Evolutionary conservation across 2,329 filamentous ascomycete species (phyloP), one percentile per base, ranked within the genome.

Genomic region (Alternaria gaisen): DNA sequence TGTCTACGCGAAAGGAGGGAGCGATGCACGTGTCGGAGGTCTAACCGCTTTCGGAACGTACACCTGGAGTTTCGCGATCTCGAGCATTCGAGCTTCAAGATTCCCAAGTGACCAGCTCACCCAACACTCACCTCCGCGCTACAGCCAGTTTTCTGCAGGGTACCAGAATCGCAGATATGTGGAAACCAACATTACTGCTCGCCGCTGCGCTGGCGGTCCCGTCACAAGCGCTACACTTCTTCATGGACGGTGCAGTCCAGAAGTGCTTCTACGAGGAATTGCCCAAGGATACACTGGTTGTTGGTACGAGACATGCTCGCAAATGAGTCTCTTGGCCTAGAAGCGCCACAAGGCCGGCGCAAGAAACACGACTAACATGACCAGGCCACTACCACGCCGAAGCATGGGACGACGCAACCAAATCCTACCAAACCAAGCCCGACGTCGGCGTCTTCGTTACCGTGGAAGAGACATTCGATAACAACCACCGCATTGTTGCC

Each of bases 181-280:
- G 76, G 76, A 75, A 64, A 55, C 67, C 72, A 42, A 82, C 91
- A 64, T 81, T 91, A 61, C 80, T 92, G 68, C 84, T 93, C 74
- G 84, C 90, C 63, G 83, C 94, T 80, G 80, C 82, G 70, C 76
- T 85, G 62, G 77, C 86, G 47, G 76, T 85, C 36, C 88, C 89
- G 61, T 88, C 91, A 64, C 91, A 93, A 77, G 93, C 94, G 58
- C 87, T 99, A 60, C 94, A 97, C 88, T 97, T 99, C 86, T 98
- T 91, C 84, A 90, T 98, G 80, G 93, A 98, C 79, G 92, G 91
- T 74, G 86, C 87, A 51, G 83, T 87, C 67, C 90, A 92, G 70
- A 97, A 96, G 83, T 99, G 95, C 83, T 99, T 99, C 88, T 97
- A 91, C 83, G 95, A 99, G 83, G 94, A 98, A 81, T 87, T 99